Base-by-base conservation (phyloP, 2,329 filamentous ascomycete species). In the Massarina eburnea region DNA sequence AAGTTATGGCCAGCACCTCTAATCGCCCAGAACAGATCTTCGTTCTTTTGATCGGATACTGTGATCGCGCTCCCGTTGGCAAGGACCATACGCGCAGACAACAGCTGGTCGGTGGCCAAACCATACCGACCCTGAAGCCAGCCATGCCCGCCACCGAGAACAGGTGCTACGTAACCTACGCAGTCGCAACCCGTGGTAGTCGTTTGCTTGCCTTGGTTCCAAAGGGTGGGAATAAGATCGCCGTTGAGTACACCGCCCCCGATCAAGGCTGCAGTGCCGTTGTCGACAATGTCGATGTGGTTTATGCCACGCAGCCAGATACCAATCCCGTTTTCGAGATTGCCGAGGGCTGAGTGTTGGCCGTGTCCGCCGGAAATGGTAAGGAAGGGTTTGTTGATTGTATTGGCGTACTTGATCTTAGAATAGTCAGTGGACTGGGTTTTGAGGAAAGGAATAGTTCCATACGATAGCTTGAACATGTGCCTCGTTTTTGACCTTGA, bases 1-100 rank as follows among this genome's bases (percentile, higher is more conserved):
- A 68, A 70, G 42, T 68, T 68, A 15, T 61, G 61, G 6, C 63
- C 64, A n/a, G 65, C 66, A 22, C 71, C 70, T 18, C 69, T 66
- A 26, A 72, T 53, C 1, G 68, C 70, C 54, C 59, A 66, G 58
- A 71, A 74, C 14, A 74, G 56, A 8, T 67, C 63, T 2, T 51
- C 29, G 22, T 66, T 41, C 2, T 49, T 53, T 1, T 49, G 46
- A 2, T 47, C 41, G 19, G 63, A 64, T 17, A 59, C 70, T 5
- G 64, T 67, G 24, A 68, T 51, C 17, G 69, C 46, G 2, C 52
- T 46, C 3, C 67, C 68, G 39, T 57, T 45, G 2, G 68, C 58
- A 18, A 58, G 58, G 3, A 62, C 56, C 8, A 49, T 14, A 5
- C 39, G 26, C 24, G 44, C 17, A 12, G 21, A 40, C 10, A 49